Evolutionary conservation across 352 stramenopile species (phyloP), one percentile per base, ranked within the genome.

Genomic region (Peronospora farinosa): DNA sequence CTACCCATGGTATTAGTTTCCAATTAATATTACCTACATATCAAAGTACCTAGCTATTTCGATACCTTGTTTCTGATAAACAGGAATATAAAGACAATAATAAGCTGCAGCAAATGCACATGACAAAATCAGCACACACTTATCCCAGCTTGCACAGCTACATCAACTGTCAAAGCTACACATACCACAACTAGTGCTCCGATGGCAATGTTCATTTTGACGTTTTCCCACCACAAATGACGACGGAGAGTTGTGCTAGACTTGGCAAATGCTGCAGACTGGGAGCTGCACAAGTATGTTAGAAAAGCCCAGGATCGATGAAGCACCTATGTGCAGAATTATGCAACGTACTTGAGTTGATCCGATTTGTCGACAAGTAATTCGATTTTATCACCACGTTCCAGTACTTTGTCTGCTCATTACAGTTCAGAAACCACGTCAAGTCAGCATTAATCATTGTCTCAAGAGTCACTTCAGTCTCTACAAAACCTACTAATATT

Each of bases 381-480:
- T 51, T 94, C 84, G 27, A 94, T 90, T 73, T 94, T 92, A 65
- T 94, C 84, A 10, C 84, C 84, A 5, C 84, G 73, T 44, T 94
- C 81, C 40, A 94, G 52, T 13, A 90, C 79, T 67, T 90, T 94
- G 52, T 56, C 80, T 91, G 17, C 47, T 45, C 30, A 44, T 17
- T 8, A 44, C 0, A 15, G 49, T 17, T 15, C 23, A 23, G 10
- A 7, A 38, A 48, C 1, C 27, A 9, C 19, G 6, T 16, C 17
- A 11, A 36, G 16, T 62, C 13, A 66, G 32, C 33, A 36, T 12
- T 48, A 38, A 9, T 12, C 7, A 41, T 31, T 31, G 28, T 11
- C 28, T 32, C 2, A 8, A 23, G 7, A 25, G 11, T 25, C 10
- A 44, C 40, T 40, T 10, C 32, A 28, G 4, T 27, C 2, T 9